Evolutionary conservation across 306 rosid genomes (phyloP), one percentile per base, ranked within the genome.

Genomic region (Aeschynomene evenia): DNA sequence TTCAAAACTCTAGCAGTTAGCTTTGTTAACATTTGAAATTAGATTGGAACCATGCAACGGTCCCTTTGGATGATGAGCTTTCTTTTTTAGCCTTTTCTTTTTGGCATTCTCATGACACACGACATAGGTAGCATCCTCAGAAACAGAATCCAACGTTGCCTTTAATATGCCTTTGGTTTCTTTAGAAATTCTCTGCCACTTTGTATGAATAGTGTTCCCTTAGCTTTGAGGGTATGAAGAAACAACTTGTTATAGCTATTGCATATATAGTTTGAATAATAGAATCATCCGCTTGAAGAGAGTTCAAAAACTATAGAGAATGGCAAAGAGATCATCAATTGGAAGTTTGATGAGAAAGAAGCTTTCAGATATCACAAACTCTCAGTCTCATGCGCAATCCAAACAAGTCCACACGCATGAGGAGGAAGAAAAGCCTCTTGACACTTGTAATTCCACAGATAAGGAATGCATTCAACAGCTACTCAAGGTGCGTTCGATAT

Each of bases 341-440:
- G 89, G 91, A 48, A 85, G 77, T 70, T 68, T 79, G 31, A 78
- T 83, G 87, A 75, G 95, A 56, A 88, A 84, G 79, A 86, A 85
- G 68, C 85, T 93, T 9, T 84, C 97, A 4, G 98, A 93, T 53
- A 82, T 90, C 72, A 88, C 98, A 13, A 85, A 90, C 57, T 45
- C 51, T 0, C 66, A 29, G 8, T 9, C 5, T 39, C 64, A 79
- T 72, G 21, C 73, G 36, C 62, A 65, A 6, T 12, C 73, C 12
- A 74, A 76, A 28, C 31, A 28, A 33, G 24, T 60, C 7, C 68
- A 61, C 0, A 16, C 42, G 12, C 56, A 34, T 7, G 39, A 34
- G 13, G 46, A 70, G 18, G 82, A 74, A 11, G 84, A 79, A 37
- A 72, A 45, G 18, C 18, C 51, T n/a, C 68, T 31, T 7, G 31